Conservation (phyloP, 208 protist genomes). For the Novymonas esmeraldas region DNA sequence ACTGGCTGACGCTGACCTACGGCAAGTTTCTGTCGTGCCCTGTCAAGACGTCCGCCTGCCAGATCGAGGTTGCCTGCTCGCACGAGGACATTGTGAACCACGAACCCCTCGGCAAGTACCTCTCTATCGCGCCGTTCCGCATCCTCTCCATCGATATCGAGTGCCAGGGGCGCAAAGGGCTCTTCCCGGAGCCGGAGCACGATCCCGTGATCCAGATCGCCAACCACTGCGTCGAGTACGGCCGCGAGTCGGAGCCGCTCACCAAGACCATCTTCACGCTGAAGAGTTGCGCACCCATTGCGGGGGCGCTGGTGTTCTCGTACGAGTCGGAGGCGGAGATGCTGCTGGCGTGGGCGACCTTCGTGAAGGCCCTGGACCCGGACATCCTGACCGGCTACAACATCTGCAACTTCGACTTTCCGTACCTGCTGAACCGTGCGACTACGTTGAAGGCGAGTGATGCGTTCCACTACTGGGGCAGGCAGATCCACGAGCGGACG, state of each 20-base stretch:
- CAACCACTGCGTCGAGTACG: constrained; percentile 95
- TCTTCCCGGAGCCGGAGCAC: constrained; percentile 98
- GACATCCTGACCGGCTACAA: constrained; percentile 99
- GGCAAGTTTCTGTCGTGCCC: constrained; percentile 49
- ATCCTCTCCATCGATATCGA: constrained; percentile 99
- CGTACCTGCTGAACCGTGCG: constrained; percentile 98
- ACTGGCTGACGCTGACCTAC: constrained; percentile 93
- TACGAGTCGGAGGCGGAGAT: constrained; percentile 96
- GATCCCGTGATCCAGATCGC: constrained; percentile 99
- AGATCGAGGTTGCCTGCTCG: constrained; percentile 94
- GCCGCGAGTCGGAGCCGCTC: constrained; percentile 63
- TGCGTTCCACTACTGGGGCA: constrained; percentile 91
- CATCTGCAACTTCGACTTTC: constrained; percentile 99
- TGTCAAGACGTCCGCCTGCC: constrained; percentile 74
- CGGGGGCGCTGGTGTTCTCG: constrained; percentile 93
- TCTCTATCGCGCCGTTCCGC: constrained; percentile 97
- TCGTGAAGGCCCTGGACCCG: constrained; percentile 89
- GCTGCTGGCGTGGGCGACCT: constrained; percentile 91
- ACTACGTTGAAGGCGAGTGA: constrained; percentile 83
- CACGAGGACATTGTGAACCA: constrained; percentile 89
- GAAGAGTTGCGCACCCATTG: constrained; percentile 95
- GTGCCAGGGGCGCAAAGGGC: constrained; percentile 97
- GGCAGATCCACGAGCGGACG: constrained; percentile 90
- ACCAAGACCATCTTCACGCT: constrained; percentile 94
- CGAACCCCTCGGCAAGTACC: constrained; percentile 90